Base-by-base conservation (phyloP, 192 early-diverging fungal genomes). In the Linnemannia hyalina region DNA sequence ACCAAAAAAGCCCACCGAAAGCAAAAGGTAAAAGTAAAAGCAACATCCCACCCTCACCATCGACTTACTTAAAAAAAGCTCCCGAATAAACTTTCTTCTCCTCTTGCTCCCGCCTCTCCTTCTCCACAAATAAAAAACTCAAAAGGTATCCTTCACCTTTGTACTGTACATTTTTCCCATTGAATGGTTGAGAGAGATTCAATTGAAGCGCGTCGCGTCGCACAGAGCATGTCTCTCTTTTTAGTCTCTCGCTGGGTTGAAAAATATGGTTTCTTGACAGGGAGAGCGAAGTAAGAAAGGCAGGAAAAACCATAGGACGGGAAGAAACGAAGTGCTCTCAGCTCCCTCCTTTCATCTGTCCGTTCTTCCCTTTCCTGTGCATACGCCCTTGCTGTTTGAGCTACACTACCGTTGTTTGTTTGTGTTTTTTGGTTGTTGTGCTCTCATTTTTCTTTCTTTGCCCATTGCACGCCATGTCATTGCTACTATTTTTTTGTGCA, bases 171-270 rank as follows among this genome's bases (percentile, higher is more conserved):
- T 5, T 40, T 4, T 32, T 65, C 20, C 49, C 49, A 65, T 35
- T 65, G 55, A 57, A 57, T 52, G 5, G 22, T 1, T 35, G n/a
- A 47, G 35, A 75, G 15, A 57, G 60, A 26, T 36, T 75, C 74
- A 32, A 38, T 36, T 74, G 72, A 49, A 52, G 35, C 75, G 75
- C 63, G 75, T 68, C 75, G 60, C 63, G 75, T 77, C 55, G 75
- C 75, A 77, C 75, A 77, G 60, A 77, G 57, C 55, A 68, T 68
- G 73, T 60, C 74, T 47, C 72, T 73, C 44, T 23, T 10, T 49
- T 47, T 42, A 26, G 40, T 29, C 41, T 49, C 26, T 49, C 26
- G 20, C 29, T 73, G 60, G 60, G 29, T 65, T 65, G 29, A 65
- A 65, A 29, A 52, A 29, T 65, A 32, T 73, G 26, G 72, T 35